These are phyloP conservation scores for Podila epicladia DNA, from an alignment of 192 early-diverging fungal genomes.

Conservation along the genomic window DNA sequence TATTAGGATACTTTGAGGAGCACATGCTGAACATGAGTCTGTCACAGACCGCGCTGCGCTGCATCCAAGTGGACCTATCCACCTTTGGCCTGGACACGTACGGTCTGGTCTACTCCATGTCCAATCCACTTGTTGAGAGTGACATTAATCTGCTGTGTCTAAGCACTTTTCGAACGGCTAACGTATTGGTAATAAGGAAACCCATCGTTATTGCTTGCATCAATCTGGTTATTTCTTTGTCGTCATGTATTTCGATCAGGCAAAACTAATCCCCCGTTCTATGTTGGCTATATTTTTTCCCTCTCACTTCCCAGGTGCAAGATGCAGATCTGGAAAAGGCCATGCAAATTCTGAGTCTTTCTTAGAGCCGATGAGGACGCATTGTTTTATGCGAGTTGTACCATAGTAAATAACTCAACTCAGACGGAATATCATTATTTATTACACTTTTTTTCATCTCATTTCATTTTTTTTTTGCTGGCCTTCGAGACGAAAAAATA, in stretches of 20 bases:
- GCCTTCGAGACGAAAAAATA: neutral
- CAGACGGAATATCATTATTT: neutral
- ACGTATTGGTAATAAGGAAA: constrained; percentile 59
- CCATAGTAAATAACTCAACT: too few species aligned
- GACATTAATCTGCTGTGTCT: constrained; percentile 67
- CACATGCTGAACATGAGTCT: constrained; percentile 54
- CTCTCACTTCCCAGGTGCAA: constrained; percentile 16
- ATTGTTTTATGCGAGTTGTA: too few species aligned
- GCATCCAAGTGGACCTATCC: constrained; percentile 70
- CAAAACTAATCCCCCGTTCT: neutral
- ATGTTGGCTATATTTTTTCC: neutral
- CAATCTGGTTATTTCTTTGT: neutral
- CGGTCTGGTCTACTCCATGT: constrained; percentile 71
- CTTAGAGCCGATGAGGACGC: too few species aligned
- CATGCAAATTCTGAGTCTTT: constrained; percentile 29
- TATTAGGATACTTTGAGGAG: constrained; percentile 54
- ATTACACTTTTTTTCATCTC: neutral
- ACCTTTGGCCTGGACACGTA: constrained; percentile 65
- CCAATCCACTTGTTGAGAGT: constrained; percentile 58
- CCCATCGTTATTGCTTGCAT: too few species aligned
- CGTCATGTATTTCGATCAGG: neutral
- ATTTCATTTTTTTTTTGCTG: too few species aligned
- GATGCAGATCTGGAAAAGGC: constrained; percentile 39
- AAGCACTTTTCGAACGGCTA: constrained; percentile 66
- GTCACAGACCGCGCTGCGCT: constrained; percentile 53